Percentiles rank a stretch among this genome's conserved stretches.
These are phyloP conservation scores for Gleditsia sinensis DNA, from an alignment of 306 rosid species.

Conservation along the genomic window DNA sequence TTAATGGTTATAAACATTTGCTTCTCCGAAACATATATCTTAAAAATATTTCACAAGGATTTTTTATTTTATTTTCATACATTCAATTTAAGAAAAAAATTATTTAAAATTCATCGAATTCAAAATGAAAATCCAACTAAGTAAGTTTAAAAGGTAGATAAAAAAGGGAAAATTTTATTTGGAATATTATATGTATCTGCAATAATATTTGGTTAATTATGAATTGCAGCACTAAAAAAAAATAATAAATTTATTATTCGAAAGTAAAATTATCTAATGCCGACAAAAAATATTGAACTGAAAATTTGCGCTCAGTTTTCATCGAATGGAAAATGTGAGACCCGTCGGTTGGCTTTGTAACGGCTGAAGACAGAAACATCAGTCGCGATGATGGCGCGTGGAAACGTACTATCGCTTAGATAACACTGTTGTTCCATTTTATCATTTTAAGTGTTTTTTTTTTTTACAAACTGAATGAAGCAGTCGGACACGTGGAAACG, in stretches of 20 bases:
- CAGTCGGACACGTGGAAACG: neutral
- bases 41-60: neutral
- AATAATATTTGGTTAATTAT: neutral
- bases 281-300: too few species aligned
- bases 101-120: neutral
- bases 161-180: neutral
- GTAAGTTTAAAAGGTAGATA: neutral
- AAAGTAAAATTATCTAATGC: too few species aligned
- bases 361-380: neutral
- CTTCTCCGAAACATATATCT: neutral
- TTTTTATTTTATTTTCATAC: neutral
- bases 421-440: too few species aligned
- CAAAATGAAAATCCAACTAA: neutral
- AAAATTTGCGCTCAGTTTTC: too few species aligned
- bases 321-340: neutral
- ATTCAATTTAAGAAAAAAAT: neutral
- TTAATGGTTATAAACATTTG: neutral
- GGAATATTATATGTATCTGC: too few species aligned
- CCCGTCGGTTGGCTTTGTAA: neutral
- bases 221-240: too few species aligned
- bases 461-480: neutral
- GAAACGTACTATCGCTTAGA: too few species aligned
- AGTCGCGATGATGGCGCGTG: neutral
- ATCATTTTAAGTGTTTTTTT: too few species aligned
- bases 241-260: too few species aligned